Evolutionary conservation across 1,284 basidiomycete genomes (phyloP).

Genomic region (Coriolopsis trogii): DNA sequence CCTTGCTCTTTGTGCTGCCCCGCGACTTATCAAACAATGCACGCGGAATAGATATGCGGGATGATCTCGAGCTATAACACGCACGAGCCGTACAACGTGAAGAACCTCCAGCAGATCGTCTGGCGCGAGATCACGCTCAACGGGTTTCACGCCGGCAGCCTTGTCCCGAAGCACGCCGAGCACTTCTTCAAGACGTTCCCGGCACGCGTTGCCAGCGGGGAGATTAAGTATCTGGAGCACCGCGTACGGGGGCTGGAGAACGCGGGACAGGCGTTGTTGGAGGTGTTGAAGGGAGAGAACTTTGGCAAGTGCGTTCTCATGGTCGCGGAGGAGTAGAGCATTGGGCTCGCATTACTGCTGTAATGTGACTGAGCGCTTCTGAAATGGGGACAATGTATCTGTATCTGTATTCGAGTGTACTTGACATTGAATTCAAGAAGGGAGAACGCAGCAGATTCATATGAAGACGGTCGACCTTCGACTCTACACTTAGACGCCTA

Average conservation of each 20-base stretch:
- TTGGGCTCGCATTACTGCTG: no score
- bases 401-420: no score
- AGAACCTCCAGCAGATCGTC: constrained; percentile 44
- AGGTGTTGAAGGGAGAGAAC: constrained; percentile 59
- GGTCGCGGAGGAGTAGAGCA: constrained; percentile 48
- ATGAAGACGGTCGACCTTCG: no score
- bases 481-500: no score
- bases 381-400: no score
- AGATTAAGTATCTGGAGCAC: constrained; percentile 64
- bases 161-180: constrained; percentile 40
- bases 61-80: constrained; percentile 38
- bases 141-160: constrained; percentile 60
- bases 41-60: constrained; percentile 24
- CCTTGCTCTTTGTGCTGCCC: not conserved
- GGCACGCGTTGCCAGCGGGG: constrained; percentile 53
- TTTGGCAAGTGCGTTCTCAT: constrained; percentile 58
- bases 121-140: constrained; percentile 53
- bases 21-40: not conserved
- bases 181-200: constrained; percentile 58
- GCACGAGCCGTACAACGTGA: constrained; percentile 27
- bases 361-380: no score
- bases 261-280: constrained; percentile 53
- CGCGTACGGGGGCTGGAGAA: constrained; percentile 52
- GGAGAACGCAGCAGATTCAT: no score
- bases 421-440: no score